Conservation (phyloP, 148 eudicot genomes). For the Rhododendron williamsianum region DNA sequence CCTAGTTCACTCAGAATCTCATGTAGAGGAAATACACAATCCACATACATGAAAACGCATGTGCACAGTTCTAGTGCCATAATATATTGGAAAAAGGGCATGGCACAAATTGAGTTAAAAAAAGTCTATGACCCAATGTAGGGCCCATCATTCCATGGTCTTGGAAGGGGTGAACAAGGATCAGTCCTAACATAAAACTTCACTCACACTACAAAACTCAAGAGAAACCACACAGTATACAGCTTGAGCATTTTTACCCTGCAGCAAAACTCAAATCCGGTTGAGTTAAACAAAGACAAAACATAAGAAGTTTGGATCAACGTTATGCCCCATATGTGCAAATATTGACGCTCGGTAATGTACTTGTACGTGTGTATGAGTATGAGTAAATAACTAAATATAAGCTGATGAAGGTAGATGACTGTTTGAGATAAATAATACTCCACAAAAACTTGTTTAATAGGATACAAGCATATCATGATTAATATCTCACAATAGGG, state of each 20-base stretch:
- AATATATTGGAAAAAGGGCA: not conserved
- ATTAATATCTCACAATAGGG: not conserved
- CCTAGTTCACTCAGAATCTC: not conserved
- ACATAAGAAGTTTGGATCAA: not conserved
- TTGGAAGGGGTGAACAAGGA: not conserved
- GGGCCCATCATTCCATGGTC: not conserved
- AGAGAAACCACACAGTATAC: not conserved
- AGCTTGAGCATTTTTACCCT: not conserved
- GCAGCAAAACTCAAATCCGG: not conserved
- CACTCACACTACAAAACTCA: not conserved
- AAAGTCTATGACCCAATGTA: not conserved
- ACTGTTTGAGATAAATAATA: not conserved
- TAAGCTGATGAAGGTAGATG: not conserved
- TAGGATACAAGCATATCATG: not conserved
- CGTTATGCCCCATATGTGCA: not conserved
- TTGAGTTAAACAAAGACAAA: not conserved
- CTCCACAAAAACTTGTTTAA: constrained; percentile 1
- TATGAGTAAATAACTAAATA: not conserved
- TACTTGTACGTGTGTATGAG: not conserved
- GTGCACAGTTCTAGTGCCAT: not conserved
- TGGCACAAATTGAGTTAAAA: not conserved
- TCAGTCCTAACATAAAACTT: not conserved
- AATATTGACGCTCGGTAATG: not conserved
- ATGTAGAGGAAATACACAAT: not conserved
- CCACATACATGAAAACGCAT: not conserved